Conservation (phyloP, 2,329 filamentous ascomycete species). For the Apiospora hydei region DNA sequence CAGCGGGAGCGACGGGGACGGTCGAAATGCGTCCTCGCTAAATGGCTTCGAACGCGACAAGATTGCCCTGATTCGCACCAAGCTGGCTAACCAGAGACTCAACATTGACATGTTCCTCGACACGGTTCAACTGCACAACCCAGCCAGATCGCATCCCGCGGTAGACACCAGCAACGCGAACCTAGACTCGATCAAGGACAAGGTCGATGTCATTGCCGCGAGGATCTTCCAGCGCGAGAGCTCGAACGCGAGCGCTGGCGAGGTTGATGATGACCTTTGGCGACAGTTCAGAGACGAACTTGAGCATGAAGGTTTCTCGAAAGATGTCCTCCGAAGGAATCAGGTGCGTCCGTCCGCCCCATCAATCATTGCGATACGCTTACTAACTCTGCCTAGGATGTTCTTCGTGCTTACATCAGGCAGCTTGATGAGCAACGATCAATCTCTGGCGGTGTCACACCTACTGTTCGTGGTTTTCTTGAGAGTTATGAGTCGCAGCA, state of each 20-base stretch:
- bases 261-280: constrained; percentile 62
- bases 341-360: constrained; percentile 54
- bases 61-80: constrained; percentile 52
- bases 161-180: constrained; percentile 48
- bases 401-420: constrained; percentile 67
- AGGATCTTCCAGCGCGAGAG: constrained; percentile 55
- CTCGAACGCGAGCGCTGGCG: constrained; percentile 45
- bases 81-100: constrained; percentile 59
- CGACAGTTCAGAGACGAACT: constrained; percentile 65
- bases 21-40: constrained; percentile 31
- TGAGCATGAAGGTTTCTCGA: constrained; percentile 64
- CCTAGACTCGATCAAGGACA: constrained; percentile 64
- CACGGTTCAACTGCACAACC: constrained; percentile 61
- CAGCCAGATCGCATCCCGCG: constrained; percentile 46
- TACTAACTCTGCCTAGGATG: constrained; percentile 52
- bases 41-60: constrained; percentile 48
- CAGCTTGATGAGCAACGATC: constrained; percentile 60
- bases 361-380: constrained; percentile 20
- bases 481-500: constrained; percentile 44
- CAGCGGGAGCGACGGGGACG: constrained; percentile 34
- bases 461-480: constrained; percentile 62
- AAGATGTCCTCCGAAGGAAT: constrained; percentile 61
- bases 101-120: constrained; percentile 64
- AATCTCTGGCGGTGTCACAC: constrained; percentile 52
- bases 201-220: constrained; percentile 64